phyloP scores from a whole-genome alignment of 805 yeast genomes.

The Zygotorulaspora florentina region DNA sequence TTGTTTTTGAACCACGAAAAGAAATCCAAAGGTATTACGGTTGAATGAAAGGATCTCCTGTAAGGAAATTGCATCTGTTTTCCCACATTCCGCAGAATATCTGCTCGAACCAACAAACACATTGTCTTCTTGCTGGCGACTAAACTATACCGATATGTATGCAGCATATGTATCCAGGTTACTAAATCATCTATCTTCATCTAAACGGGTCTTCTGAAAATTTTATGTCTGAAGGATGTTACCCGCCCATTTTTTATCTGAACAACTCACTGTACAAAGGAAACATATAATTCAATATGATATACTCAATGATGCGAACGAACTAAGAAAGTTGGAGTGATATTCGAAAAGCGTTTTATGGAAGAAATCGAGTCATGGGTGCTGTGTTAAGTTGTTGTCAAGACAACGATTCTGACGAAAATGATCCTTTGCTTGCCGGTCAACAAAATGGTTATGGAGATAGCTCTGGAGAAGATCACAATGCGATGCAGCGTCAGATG shows the following conservation, averaged over 20 bases:
- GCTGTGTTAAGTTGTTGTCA: constrained; percentile 29
- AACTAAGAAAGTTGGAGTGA: too few relatives aligned
- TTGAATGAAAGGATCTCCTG: constrained; percentile 26
- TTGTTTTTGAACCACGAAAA: constrained; percentile 40
- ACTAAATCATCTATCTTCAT: too few relatives aligned
- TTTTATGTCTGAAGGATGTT: background rate
- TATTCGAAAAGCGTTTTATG: constrained; percentile 3
- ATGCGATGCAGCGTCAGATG: constrained; percentile 22
- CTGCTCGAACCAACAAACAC: background rate
- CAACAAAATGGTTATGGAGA: constrained; percentile 29
- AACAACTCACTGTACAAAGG: background rate
- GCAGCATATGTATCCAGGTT: too few relatives aligned
- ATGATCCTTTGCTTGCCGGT: constrained; percentile 27
- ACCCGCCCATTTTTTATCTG: background rate
- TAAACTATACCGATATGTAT: too few relatives aligned
- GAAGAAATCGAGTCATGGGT: constrained; percentile 25
- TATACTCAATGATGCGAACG: too few relatives aligned
- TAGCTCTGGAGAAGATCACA: constrained; percentile 15
- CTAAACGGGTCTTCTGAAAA: background rate
- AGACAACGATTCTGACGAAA: constrained; percentile 16
- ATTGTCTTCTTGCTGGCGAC: background rate
- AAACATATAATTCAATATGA: background rate
- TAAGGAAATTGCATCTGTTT: background rate
- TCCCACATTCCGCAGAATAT: background rate
- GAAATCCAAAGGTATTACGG: constrained; percentile 29